Evolutionary conservation across 2,329 filamentous ascomycete genomes (phyloP), one percentile per base, ranked within the genome.

Genomic region (Sporothrix mexicana): DNA sequence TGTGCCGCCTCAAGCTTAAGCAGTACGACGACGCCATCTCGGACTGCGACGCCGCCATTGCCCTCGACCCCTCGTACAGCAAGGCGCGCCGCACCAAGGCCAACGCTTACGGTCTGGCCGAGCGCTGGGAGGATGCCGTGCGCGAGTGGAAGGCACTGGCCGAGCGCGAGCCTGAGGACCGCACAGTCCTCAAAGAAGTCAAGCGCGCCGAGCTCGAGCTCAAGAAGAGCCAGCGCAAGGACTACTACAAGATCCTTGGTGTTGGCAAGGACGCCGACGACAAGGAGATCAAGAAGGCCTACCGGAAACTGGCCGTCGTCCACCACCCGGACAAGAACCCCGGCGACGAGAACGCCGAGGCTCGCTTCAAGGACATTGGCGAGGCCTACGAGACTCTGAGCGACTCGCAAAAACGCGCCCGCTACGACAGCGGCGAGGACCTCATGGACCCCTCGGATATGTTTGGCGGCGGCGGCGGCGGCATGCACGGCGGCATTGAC

Each of bases 241-340:
- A 99, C 80, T 98, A 97, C 84, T 99, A 99, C 86, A 98, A 98
- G 88, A 97, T 98, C 77, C 89, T 99, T 70, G 93, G 91, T 6
- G 85, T 99, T 9, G 86, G 92, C 73, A 98, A 98, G 86, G 92
- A 95, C 75, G 94, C 94, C 51, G 88, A 88, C 55, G 94, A 97
- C 25, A 86, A 86, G 73, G 90, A 96, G 71, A 96, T 99, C 85
- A 99, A 98, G 88, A 95, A 95, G 85, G 96, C 95, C 1, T 99
- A 99, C 85, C 91, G 95, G 76, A 97, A 96, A 83, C 88, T 97
- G 79, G 96, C 96, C 72, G 95, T 99, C 77, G 87, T 95, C 76
- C 93, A 97, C 80, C 96, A 99, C 82, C 96, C 96, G 2, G 96
- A 99, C 85, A 99, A 99, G 89, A 99, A 98, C 83, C 93, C 92